A percentile compares a stretch with the other conserved stretches of the same genome.
phyloP scores from a whole-genome alignment of 225 moss, liverwort and hornwort genomes.

The Neckera pumila region DNA sequence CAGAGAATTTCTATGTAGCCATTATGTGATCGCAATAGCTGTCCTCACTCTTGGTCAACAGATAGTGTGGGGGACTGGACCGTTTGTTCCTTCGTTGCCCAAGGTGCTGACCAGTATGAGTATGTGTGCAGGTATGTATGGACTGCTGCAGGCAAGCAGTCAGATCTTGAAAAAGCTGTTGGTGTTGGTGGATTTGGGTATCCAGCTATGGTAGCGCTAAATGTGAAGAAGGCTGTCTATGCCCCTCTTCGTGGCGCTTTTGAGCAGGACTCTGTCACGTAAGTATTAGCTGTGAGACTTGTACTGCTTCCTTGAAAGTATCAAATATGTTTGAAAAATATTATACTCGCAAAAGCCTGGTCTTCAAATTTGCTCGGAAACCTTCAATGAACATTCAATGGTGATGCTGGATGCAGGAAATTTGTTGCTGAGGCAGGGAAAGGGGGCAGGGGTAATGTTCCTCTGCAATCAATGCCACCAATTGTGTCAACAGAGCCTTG shows the following conservation, averaged over 20 bases:
- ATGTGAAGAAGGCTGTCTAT: constrained; percentile 83
- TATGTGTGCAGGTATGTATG: constrained; percentile 64
- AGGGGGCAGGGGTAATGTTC: constrained; percentile 78
- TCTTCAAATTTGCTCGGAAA: not conserved
- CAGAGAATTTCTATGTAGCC: not conserved
- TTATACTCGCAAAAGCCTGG: not conserved
- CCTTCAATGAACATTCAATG: not conserved
- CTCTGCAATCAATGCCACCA: constrained; percentile 44
- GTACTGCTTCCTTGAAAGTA: not conserved
- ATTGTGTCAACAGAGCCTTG: constrained; percentile 57
- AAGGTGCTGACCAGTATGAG: constrained; percentile 1
- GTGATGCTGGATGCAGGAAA: constrained; percentile 45
- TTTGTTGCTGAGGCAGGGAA: constrained; percentile 85
- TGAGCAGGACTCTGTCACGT: constrained; percentile 72
- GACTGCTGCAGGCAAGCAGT: constrained; percentile 82
- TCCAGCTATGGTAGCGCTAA: constrained; percentile 88
- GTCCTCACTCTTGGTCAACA: not conserved
- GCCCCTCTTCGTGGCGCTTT: constrained; percentile 88
- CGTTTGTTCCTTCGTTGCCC: not conserved
- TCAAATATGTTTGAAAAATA: not conserved
- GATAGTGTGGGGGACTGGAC: not conserved
- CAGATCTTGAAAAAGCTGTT: constrained; percentile 77
- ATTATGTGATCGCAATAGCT: not conserved
- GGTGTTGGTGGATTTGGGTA: constrained; percentile 98
- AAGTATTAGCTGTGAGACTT: constrained; percentile 9